Base-by-base conservation (phyloP, 768 basidiomycete species). In the Pulveroboletus sp. region DNA sequence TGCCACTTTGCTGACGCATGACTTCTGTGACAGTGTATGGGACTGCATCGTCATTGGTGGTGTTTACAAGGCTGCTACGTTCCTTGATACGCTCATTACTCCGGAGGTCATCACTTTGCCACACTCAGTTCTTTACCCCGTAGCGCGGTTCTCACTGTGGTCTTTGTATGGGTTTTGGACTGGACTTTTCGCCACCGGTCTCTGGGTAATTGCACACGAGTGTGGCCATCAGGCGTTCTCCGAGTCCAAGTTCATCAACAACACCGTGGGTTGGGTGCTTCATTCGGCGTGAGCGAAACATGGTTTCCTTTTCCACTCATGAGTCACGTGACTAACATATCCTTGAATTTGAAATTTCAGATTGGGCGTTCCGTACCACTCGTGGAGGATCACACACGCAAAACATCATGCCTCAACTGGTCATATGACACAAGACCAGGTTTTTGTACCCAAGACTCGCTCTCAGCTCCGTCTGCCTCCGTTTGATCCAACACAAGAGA, bases 211-310 rank as follows among this genome's bases (percentile, higher is more conserved):
- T 51, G 93, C 86, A 39, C 93, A 95, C 64, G 93, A 97, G 71
- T 93, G 91, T 59, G 95, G 95, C 26, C 95, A 99, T 68, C 93
- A 95, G 68, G 89, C 90, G 0, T 99, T 92, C 76, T 97, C 93
- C 2, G 85, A 93, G 57, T 93, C 85, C 45, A 95, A 94, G 74
- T 66, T 75, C 26, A 77, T 96, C 70, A 98, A 98, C 76, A 90
- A 97, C 76, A 70, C 81, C 38, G 89, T 93, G 49, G 95, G 95
- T 11, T 95, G 89, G 86, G 63, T 95, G 52, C 76, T 97, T 27
- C 95, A 97, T 70, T 95, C 93, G 38, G 80, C 78, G 90, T 91
- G 64, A 54, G 86, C 64, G 31, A 38, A 51, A n/a, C n/a, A n/a
- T n/a, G n/a, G n/a, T n/a, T 49, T 45, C 54, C 42, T 57, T 45